Evolutionary conservation across 306 rosid species (phyloP), one percentile per base, ranked within the genome.

Genomic region (Malus orientalis): DNA sequence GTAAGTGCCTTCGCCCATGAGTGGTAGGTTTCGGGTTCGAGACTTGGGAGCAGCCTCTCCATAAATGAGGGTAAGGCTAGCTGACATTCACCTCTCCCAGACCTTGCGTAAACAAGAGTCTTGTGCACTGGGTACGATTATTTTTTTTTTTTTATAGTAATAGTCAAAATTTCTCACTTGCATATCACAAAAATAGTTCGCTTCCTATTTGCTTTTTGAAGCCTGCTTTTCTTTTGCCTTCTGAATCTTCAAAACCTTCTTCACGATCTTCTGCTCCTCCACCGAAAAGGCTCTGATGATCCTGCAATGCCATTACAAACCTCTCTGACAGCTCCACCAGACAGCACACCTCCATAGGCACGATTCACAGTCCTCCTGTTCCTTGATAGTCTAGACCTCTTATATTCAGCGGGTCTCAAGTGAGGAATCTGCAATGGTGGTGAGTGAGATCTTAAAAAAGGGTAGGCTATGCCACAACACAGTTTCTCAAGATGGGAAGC

Each of bases 231-330:
- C 93, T 76, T 89, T 91, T 8, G 96, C 67, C 87, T 91, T 89
- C 78, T 91, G 96, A 76, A 91, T 88, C 91, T 88, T 90, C 88
- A 90, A 84, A 4, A 90, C 93, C 88, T 90, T 90, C 61, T 90
- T 90, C 79, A 88, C 96, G 49, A 90, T 90, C 85, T 90, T 90
- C 70, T 88, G 93, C 81, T 90, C 93, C 79, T 90, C 96, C 73
- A 90, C 96, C 82, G 88, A 79, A 82, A 88, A 90, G 51, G 96
- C 91, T 8, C 91, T 82, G 33, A 90, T 87, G 38, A 90, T 88
- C 86, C 96, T 90, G 61, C 71, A 68, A 42, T 19, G 23, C 32
- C 23, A 45, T 76, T 5, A 3, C 19, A 83, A 64, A 91, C 96
- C 96, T 91, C 81, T 75, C 93, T 76, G 25, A 91, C 96, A 76